phyloP scores from a whole-genome alignment of 345 rosid genomes.

The Eucalyptus fibrosa region DNA sequence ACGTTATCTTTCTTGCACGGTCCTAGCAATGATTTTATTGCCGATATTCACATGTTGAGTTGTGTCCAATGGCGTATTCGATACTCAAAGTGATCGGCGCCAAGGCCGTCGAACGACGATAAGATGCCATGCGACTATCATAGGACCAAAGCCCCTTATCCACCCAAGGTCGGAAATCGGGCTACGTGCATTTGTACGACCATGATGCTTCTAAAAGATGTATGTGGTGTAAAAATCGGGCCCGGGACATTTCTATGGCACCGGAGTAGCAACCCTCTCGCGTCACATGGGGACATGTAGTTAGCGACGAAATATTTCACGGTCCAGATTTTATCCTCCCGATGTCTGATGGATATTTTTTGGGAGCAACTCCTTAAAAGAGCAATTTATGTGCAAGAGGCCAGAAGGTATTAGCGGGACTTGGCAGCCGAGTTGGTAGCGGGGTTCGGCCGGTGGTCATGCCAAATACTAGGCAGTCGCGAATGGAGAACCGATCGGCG shows the following conservation, averaged over 20 bases:
- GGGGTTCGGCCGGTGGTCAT: rapidly evolving
- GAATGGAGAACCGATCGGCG: not conserved
- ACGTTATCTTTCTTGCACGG: not conserved
- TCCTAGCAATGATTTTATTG: not conserved
- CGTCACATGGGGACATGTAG: too few species aligned
- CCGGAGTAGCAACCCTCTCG: too few species aligned
- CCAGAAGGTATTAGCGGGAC: not conserved
- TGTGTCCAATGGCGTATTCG: not conserved
- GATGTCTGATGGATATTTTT: not conserved
- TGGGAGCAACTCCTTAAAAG: not conserved
- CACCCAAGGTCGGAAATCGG: not conserved
- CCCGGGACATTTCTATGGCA: too few species aligned
- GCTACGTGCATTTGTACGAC: not conserved
- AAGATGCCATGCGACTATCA: not conserved
- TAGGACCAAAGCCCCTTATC: not conserved
- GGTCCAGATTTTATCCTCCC: not conserved
- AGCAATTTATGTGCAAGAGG: not conserved
- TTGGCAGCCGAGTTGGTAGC: not conserved
- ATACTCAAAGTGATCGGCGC: not conserved
- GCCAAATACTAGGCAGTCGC: not conserved
- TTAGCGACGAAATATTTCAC: not conserved
- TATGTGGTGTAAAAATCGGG: too few species aligned
- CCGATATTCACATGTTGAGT: not conserved
- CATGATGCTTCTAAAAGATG: not conserved
- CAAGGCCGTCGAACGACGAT: rapidly evolving